Base-by-base conservation (phyloP, 768 basidiomycete genomes). In the Russula sp. region DNA sequence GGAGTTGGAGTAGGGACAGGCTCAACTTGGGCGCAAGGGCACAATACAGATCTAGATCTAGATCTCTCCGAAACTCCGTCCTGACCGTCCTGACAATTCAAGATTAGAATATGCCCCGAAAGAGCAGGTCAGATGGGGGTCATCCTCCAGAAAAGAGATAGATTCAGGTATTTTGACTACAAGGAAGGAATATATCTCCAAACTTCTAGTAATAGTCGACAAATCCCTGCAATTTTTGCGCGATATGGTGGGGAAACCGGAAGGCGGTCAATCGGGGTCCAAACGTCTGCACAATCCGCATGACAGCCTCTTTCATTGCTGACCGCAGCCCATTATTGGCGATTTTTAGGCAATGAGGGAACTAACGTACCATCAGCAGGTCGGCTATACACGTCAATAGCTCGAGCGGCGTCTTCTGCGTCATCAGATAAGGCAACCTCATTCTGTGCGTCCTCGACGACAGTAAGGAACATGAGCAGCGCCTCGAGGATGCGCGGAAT, bases 401-500 rank as follows among this genome's bases (percentile, higher is more conserved):
- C 85, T 54, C 75, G 78, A 22, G 80, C 77, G 16, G 83, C 73
- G 67, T 90, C 87, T 29, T 73, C 70, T 58, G 75, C 72, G 4
- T 77, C 70, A 18, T 66, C 69, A 60, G 80, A 78, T 60, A 68
- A 69, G 53, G 74, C 73, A 34, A 91, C 71, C 67, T 86, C 83
- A 1, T 67, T 70, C 58, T 83, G 81, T 60, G 86, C 86, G 35
- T 79, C 79, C 66, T 93, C 90, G 20, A 92, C 72, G 1, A 83
- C 87, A 1, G 72, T 70, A 20, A 91, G 77, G 75, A 86, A 88
- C 0, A 80, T 79, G 13, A 88, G 70, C 65, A 93, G 75, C 0
- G 87, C 87, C 71, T 95, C 92, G 3, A 95, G 71, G 34, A 92
- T 83, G 61, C 83, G 84, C 0, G 91, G 87, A 20, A 92, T 89